Evolutionary conservation across 306 rosid species (phyloP).

Genomic region (Quercus variabilis): DNA sequence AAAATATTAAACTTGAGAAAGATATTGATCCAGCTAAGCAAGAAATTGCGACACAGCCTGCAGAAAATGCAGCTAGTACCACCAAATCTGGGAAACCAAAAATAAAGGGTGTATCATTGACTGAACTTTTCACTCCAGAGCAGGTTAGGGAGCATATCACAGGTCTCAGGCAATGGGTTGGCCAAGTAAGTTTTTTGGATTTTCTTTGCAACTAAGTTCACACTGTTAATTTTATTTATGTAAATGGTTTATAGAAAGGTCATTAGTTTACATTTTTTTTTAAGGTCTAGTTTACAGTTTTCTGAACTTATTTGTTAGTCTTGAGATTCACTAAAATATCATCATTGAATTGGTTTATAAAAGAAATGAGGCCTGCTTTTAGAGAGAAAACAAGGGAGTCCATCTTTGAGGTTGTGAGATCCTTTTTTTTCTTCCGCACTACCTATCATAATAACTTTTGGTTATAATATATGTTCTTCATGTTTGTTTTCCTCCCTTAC

Average conservation of each 20-base stretch:
- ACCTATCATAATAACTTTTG: background rate
- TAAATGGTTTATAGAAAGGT: background rate
- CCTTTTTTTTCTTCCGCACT: background rate
- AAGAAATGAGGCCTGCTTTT: too few relatives aligned
- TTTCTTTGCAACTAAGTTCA: background rate
- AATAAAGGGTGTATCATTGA: constrained; percentile 88
- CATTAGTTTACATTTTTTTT: background rate
- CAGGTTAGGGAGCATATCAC: constrained; percentile 81
- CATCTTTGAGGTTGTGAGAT: background rate
- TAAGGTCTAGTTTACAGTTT: background rate
- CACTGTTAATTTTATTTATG: background rate
- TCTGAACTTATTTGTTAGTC: background rate
- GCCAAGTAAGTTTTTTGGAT: constrained; percentile 63
- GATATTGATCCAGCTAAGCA: constrained; percentile 58
- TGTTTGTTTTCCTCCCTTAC: background rate
- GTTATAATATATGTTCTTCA: background rate
- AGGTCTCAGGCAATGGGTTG: constrained; percentile 98
- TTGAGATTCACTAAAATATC: background rate
- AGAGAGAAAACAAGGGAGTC: background rate
- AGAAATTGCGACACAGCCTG: constrained; percentile 46
- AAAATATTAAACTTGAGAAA: constrained; percentile 61
- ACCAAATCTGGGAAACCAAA: constrained; percentile 97
- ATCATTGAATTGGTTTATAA: background rate
- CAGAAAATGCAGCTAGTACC: constrained; percentile 62
- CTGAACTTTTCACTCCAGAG: constrained; percentile 92